Evolutionary conservation across 768 basidiomycete genomes (phyloP).

Genomic region (Solioccasus polychromus): DNA sequence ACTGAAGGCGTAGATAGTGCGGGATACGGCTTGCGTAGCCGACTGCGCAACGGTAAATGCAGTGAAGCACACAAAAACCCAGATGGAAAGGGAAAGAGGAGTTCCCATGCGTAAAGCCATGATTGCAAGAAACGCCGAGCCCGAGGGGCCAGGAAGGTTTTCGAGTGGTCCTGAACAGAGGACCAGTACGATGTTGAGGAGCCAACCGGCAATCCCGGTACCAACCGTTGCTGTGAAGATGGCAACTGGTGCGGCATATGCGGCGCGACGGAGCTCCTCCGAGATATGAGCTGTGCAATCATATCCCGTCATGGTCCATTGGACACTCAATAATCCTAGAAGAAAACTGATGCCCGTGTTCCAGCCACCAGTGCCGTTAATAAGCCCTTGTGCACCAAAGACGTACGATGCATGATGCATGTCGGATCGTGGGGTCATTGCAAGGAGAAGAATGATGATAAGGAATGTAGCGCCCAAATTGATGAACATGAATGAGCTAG

Average conservation of each 20-base stretch:
- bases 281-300: conserved; percentile 26
- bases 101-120: conserved; percentile 54
- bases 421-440: conserved; percentile 42
- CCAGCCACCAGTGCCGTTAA: conserved; percentile 43
- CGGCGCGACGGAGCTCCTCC: conserved; percentile 53
- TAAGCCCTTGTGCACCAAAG: conserved; percentile 44
- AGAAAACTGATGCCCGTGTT: conserved; percentile 42
- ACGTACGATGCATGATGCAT: conserved; percentile 60
- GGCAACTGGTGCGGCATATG: conserved; percentile 44
- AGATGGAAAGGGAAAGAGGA: conserved; percentile 48
- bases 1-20: conserved; percentile 59
- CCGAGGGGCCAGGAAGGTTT: conserved; percentile 50
- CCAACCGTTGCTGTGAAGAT: conserved; percentile 46
- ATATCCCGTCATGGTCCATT: conserved; percentile 43
- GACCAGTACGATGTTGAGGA: conserved; percentile 62
- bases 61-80: conserved; percentile 60
- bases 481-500: conserved; percentile 40
- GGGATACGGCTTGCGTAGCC: conserved; percentile 52
- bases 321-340: conserved; percentile 45
- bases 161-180: conserved; percentile 53
- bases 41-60: conserved; percentile 57
- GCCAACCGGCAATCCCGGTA: conserved; percentile 53
- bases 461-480: conserved; percentile 42
- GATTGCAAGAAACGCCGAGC: conserved; percentile 56
- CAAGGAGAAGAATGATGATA: conserved; percentile 43